Conservation (phyloP, 129 eudicot species). For the Flaveria brownii region DNA sequence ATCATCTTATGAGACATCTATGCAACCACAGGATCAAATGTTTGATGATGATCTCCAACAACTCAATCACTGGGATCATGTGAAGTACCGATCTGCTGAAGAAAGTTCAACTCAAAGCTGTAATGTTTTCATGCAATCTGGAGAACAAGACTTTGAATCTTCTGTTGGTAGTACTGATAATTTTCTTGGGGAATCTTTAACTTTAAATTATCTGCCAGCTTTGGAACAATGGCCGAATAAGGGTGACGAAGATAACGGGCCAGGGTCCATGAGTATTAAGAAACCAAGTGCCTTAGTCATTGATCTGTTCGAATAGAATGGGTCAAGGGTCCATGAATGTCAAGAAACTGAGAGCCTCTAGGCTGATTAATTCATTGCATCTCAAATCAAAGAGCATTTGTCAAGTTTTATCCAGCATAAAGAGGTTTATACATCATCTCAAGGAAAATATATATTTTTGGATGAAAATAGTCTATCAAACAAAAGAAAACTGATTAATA, state of each 20-base stretch:
- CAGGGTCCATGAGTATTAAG: not conserved
- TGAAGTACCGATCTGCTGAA: not conserved
- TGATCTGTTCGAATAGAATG: too few species aligned
- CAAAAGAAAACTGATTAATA: too few species aligned
- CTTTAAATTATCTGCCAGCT: too few species aligned
- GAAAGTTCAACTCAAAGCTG: not conserved
- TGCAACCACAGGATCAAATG: not conserved
- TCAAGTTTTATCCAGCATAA: slow-evolving; percentile 46
- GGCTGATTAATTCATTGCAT: slow-evolving; percentile 48
- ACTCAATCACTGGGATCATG: not conserved
- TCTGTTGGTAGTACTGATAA: not conserved
- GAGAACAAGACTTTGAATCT: slow-evolving; percentile 19
- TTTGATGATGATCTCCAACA: not conserved
- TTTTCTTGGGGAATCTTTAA: not conserved
- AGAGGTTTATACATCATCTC: too few species aligned
- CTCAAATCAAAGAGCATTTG: slow-evolving; percentile 56
- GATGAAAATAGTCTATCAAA: too few species aligned
- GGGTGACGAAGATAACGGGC: too few species aligned
- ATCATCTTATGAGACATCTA: not conserved
- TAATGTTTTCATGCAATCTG: slow-evolving; percentile 6
- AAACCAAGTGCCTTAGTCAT: too few species aligned
- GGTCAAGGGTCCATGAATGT: slow-evolving; percentile 4
- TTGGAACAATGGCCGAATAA: too few species aligned
- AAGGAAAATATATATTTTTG: too few species aligned
- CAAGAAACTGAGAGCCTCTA: slow-evolving; percentile 42